These are phyloP conservation scores for Nyctanthes arbortristis DNA, from an alignment of 257 asterid genomes.

Conservation along the genomic window DNA sequence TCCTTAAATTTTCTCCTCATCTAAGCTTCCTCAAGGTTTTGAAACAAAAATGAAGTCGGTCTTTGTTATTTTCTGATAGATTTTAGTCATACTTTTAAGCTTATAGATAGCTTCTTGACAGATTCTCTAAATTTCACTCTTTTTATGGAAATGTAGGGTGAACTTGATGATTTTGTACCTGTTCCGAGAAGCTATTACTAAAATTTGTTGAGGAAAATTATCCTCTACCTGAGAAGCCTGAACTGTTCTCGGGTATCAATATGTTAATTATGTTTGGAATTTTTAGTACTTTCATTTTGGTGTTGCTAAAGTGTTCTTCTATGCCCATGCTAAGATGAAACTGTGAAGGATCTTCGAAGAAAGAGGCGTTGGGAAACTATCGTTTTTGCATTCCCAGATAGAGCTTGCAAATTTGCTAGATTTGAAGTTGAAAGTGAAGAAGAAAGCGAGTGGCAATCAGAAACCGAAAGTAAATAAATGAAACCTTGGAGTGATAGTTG, in stretches of 20 bases:
- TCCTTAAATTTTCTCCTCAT: too few species aligned
- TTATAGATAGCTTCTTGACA: slow-evolving; percentile 17
- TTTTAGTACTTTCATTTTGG: slow-evolving; percentile 26
- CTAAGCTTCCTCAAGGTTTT: too few species aligned
- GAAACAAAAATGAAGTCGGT: too few species aligned
- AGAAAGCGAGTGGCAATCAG: slow-evolving; percentile 87
- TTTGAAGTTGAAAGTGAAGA: slow-evolving; percentile 69
- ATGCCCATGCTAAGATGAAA: slow-evolving; percentile 55
- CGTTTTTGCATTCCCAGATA: slow-evolving; percentile 77
- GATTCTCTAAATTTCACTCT: slow-evolving; percentile 31
- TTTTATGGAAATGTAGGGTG: slow-evolving; percentile 64
- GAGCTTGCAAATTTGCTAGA: slow-evolving; percentile 81
- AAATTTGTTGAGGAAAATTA: slow-evolving; percentile 94
- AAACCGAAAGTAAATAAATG: slow-evolving; percentile 62
- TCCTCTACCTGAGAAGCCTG: slow-evolving; percentile 94
- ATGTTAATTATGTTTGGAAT: slow-evolving; percentile 15
- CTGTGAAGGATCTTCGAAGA: slow-evolving; percentile 83
- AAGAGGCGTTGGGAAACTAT: slow-evolving; percentile 87
- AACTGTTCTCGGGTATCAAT: slow-evolving; percentile 72
- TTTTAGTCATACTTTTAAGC: slow-evolving; percentile 18
- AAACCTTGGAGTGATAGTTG: slow-evolving; percentile 7
- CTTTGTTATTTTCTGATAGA: too few species aligned
- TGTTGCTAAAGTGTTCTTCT: slow-evolving; percentile 20
- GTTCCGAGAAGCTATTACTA: slow-evolving; percentile 95
- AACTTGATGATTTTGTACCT: slow-evolving; percentile 94